Conservation (phyloP, 768 basidiomycete genomes). For the Fomitopsis pulvina region DNA sequence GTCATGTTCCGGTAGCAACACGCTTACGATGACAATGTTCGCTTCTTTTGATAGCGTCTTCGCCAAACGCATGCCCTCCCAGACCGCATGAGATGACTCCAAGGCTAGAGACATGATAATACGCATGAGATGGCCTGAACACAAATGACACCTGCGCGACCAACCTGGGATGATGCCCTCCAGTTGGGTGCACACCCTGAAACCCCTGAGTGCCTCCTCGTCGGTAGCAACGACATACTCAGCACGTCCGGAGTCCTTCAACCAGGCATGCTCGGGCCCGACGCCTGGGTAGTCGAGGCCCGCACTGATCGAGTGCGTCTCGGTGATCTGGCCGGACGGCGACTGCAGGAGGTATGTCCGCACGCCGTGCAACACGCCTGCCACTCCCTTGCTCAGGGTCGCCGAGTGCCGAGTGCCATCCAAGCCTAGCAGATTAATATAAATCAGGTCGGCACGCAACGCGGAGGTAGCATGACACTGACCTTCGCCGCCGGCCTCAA, state of each 20-base stretch:
- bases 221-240: conserved; percentile 94
- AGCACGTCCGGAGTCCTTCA: conserved; percentile 91
- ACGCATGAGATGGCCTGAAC: conserved; percentile 5
- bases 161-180: conserved; percentile 96
- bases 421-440: conserved; percentile 41
- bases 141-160: conserved; percentile 17
- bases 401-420: conserved; percentile 88
- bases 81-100: conserved; percentile 94
- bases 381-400: conserved; percentile 83
- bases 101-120: conserved; percentile 46
- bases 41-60: conserved; percentile 77
- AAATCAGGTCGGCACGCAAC: background rate
- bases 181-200: conserved; percentile 83
- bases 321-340: conserved; percentile 84
- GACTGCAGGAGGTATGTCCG: conserved; percentile 94
- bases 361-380: conserved; percentile 95
- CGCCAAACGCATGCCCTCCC: conserved; percentile 83
- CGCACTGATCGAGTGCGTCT: conserved; percentile 96
- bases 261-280: conserved; percentile 96
- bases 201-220: conserved; percentile 88
- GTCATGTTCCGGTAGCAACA: background rate
- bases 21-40: conserved; percentile 85
- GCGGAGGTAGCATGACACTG: conserved; percentile 5
- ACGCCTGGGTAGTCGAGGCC: conserved; percentile 97
- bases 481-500: conserved; percentile 98